Base-by-base conservation (phyloP, 2,329 filamentous ascomycete species). In the Calonectria naviculata region DNA sequence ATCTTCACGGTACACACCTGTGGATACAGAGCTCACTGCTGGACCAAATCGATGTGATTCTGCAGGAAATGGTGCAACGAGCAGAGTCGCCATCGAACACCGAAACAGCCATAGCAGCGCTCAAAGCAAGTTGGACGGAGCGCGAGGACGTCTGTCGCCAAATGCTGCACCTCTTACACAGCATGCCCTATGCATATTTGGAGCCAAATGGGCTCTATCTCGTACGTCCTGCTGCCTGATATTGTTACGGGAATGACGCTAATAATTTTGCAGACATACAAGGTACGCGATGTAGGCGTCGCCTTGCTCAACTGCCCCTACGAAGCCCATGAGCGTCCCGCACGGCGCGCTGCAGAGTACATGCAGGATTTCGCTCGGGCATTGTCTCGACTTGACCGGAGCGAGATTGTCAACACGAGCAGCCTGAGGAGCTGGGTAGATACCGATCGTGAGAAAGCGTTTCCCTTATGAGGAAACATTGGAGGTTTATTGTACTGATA, bases 111-210 rank as follows among this genome's bases (percentile, higher is more conserved):
- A 44, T 47, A 10, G 24, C 66, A 26, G 19, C 73, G 34, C 46
- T 77, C 8, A 72, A 70, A 44, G 34, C 71, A 21, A 79, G 70
- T 52, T 84, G 82, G 82, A 56, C 73, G 8, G 79, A 81, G 64
- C 75, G 82, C 1, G 82, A 84, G 65, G 81, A 83, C 6, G 75
- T 83, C 0, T 83, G 81, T 26, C 80, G 81, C 1, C 82, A 83
- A 66, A 71, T 83, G 34, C 75, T 84, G 21, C 81, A 81, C 52
- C 67, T 83, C 4, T 66, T 84, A 5, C 81, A 82, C 17, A 79
- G 78, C 36, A 81, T 82, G 10, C 78, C 80, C 0, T 76, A 80
- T 1, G 60, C 73, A 0, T 77, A 79, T 52, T 69, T 83, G 4
- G 82, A 84, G 61, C 77, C 81, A 0, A 83, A 83, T 21, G 82